Conservation (phyloP, 73 alveolate species). For the Paraurostyla sp. region DNA sequence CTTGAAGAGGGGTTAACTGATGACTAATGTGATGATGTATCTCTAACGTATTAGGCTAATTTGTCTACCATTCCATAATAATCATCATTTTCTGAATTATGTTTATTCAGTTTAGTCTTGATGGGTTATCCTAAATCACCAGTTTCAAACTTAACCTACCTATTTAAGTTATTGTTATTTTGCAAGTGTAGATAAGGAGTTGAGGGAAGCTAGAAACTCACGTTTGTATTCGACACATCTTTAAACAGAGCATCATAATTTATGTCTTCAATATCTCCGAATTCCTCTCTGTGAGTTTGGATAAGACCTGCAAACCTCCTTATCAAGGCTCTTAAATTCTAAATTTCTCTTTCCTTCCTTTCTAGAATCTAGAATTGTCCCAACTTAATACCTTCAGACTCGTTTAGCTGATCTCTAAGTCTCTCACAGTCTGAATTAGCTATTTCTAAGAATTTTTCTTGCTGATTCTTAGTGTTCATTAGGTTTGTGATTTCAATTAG, state of each 20-base stretch:
- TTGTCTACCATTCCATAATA: conserved; percentile 44
- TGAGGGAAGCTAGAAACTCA: conserved; percentile 7
- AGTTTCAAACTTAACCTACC: background rate
- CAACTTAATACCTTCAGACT: conserved; percentile 27
- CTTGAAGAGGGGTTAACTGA: background rate
- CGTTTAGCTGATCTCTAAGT: conserved; percentile 8
- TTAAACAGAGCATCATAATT: conserved; percentile 29
- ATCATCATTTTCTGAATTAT: conserved; percentile 7
- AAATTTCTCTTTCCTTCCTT: conserved; percentile 40
- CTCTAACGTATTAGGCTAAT: conserved; percentile 25
- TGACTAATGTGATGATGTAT: background rate
- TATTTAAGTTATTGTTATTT: background rate
- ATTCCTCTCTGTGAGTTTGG: conserved; percentile 53
- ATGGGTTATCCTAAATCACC: background rate
- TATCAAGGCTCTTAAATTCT: conserved; percentile 28
- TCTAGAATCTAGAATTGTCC: conserved; percentile 9
- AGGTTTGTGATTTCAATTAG: background rate
- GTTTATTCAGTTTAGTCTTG: background rate
- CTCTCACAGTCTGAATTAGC: conserved; percentile 24
- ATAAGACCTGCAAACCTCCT: conserved; percentile 24
- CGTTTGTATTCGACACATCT: conserved; percentile 39
- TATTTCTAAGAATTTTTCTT: conserved; percentile 7
- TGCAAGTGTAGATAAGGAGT: background rate
- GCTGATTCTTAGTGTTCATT: background rate
- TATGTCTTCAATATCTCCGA: conserved; percentile 18